Conservation (phyloP, 176 grass and related monocot genomes). For the Musa troglodytarum region DNA sequence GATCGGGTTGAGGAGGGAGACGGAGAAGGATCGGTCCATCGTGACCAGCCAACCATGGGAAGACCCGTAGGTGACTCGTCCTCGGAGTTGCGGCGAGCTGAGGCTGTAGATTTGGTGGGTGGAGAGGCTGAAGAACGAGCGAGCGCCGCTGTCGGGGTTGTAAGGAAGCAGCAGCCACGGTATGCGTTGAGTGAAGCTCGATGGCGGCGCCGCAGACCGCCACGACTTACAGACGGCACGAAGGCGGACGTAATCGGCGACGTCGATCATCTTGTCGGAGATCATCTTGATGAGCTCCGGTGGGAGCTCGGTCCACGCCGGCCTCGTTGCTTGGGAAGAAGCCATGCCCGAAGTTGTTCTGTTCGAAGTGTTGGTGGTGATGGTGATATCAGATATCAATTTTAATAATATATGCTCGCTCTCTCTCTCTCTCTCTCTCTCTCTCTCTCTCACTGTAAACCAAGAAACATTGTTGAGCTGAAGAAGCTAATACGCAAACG, state of each 20-base stretch:
- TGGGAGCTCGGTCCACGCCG: not conserved
- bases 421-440: too few relatives aligned
- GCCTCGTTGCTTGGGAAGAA: not conserved
- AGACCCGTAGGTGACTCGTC: not conserved
- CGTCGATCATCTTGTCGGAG: not conserved
- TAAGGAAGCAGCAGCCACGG: not conserved
- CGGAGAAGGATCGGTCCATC: not conserved
- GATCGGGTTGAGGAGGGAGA: not conserved
- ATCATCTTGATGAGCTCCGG: not conserved
- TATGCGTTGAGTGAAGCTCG: not conserved
- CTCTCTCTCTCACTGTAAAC: too few relatives aligned
- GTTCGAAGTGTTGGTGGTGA: too few relatives aligned
- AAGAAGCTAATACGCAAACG: too few relatives aligned
- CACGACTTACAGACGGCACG: not conserved
- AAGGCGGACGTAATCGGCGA: constrained; percentile 3
- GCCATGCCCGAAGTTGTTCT: too few relatives aligned
- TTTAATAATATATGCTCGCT: too few relatives aligned
- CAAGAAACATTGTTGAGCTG: too few relatives aligned
- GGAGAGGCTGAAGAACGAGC: not conserved
- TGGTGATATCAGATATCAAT: too few relatives aligned
- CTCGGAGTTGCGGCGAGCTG: too few relatives aligned
- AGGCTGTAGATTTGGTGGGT: not conserved
- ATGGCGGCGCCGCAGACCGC: not conserved
- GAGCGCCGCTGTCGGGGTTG: not conserved
- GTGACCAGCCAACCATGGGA: not conserved